These are phyloP conservation scores for Paraurostyla sp. DNA, from an alignment of 73 alveolate species.

Conservation along the genomic window DNA sequence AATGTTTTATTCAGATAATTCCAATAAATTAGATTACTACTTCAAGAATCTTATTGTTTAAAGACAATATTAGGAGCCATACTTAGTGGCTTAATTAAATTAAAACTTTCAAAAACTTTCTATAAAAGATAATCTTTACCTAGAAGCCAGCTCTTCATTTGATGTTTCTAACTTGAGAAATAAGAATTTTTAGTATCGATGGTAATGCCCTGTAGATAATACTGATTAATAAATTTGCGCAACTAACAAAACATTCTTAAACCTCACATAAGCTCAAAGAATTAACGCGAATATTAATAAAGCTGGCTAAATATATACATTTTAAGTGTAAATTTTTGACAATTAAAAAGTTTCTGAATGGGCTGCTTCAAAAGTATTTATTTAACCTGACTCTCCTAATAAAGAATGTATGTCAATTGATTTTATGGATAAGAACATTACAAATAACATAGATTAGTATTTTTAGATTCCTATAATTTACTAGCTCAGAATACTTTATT, in stretches of 20 bases:
- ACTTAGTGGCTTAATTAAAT: background rate
- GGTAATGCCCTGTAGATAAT: background rate
- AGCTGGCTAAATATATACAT: background rate
- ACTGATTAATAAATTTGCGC: background rate
- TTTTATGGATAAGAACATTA: background rate
- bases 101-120: background rate
- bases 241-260: background rate
- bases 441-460: background rate
- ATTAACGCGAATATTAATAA: background rate
- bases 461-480: background rate
- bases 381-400: slow-evolving; percentile 17
- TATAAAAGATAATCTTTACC: background rate
- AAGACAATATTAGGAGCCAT: background rate
- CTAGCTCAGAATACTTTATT: background rate
- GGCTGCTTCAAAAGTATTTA: background rate
- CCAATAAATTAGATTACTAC: too few relatives aligned
- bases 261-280: background rate
- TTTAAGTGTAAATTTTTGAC: background rate
- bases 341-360: background rate
- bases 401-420: background rate
- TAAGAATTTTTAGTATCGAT: background rate
- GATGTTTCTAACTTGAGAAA: background rate
- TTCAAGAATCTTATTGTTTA: too few relatives aligned
- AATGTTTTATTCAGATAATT: background rate
- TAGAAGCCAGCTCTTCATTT: background rate